Percentiles rank a stretch among this genome's conserved stretches.
phyloP scores from a whole-genome alignment of 192 early-diverging fungal genomes.

The Podila epicladia region DNA sequence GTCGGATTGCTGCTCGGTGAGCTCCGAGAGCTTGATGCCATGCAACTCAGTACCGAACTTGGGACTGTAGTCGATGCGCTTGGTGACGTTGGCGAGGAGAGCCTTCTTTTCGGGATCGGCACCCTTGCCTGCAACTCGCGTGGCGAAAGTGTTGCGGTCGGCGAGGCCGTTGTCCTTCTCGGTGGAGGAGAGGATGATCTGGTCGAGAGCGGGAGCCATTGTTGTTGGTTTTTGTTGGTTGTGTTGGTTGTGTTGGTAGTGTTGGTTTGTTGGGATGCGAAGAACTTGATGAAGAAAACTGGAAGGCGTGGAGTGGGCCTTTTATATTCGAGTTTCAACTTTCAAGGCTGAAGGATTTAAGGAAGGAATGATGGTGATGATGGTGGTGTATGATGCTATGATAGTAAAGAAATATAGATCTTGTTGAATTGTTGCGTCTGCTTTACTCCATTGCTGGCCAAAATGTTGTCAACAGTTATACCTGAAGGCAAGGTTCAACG shows the following conservation, averaged over 20 bases:
- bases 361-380: not conserved
- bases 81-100: constrained; percentile 62
- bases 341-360: not conserved
- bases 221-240: not conserved
- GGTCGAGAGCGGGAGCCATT: constrained; percentile 37
- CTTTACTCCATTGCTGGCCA: no score
- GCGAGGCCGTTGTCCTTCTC: constrained; percentile 30
- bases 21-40: constrained; percentile 63
- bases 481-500: no score
- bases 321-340: not conserved
- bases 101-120: constrained; percentile 66
- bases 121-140: constrained; percentile 49
- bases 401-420: no score
- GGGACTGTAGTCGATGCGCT: constrained; percentile 65
- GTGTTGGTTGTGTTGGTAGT: not conserved
- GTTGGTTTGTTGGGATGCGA: constrained; percentile 1
- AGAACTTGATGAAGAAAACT: not conserved
- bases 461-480: no score
- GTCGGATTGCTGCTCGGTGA: constrained; percentile 68
- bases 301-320: not conserved
- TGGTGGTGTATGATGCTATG: not conserved
- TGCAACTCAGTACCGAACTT: constrained; percentile 75
- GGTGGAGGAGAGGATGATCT: constrained; percentile 27
- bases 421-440: no score
- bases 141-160: constrained; percentile 47